Evolutionary conservation across 768 basidiomycete species (phyloP).

Genomic region (Boletellus ananiceps): DNA sequence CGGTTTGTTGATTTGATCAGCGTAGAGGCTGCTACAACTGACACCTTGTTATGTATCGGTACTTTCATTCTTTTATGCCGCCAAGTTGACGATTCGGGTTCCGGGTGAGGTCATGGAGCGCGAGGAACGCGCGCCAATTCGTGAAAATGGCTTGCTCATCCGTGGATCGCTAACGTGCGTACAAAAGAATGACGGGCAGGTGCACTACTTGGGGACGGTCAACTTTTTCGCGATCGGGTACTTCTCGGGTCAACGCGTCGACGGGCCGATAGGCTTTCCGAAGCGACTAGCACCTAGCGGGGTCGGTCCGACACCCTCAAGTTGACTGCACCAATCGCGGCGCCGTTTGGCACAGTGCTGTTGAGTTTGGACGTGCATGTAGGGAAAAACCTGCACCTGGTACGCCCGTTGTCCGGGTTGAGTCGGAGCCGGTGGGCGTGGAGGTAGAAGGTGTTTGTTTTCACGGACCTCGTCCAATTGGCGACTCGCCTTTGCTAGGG

Average conservation of each 20-base stretch:
- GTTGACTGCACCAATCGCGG: constrained; percentile 23
- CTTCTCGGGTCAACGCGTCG: background rate
- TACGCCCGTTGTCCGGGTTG: constrained; percentile 23
- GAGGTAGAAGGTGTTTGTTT: constrained; percentile 43
- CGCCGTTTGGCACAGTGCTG: constrained; percentile 27
- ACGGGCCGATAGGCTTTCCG: constrained; percentile 27
- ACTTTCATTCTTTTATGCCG: constrained; percentile 59
- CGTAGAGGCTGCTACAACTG: constrained; percentile 60
- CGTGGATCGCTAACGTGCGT: constrained; percentile 51
- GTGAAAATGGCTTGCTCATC: constrained; percentile 64
- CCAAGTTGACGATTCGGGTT: constrained; percentile 66
- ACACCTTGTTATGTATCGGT: constrained; percentile 74
- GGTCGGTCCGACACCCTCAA: constrained; percentile 39
- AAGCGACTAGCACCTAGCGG: constrained; percentile 47
- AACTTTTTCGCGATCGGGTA: background rate
- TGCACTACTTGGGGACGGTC: background rate
- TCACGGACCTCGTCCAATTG: constrained; percentile 68
- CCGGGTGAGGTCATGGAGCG: constrained; percentile 82
- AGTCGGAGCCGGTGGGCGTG: constrained; percentile 24
- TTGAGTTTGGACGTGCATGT: constrained; percentile 26
- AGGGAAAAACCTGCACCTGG: background rate
- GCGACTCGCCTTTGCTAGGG: constrained; percentile 30
- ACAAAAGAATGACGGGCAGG: constrained; percentile 36
- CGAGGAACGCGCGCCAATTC: constrained; percentile 78
- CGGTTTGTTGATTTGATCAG: constrained; percentile 3